These are phyloP conservation scores for Chaetomium olivaceum DNA, from an alignment of 2,329 filamentous ascomycete genomes.

Conservation along the genomic window DNA sequence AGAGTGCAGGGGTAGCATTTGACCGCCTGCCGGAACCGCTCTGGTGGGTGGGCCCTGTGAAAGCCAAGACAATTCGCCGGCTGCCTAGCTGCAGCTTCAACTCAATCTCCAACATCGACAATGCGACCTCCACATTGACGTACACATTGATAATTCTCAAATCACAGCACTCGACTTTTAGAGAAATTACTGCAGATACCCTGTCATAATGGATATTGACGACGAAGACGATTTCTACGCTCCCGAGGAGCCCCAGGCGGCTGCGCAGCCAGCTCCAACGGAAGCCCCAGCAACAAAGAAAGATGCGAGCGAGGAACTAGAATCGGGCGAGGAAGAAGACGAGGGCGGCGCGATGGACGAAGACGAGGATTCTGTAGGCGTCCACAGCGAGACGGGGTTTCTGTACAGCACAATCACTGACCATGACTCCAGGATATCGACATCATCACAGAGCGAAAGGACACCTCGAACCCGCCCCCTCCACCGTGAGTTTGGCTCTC, in stretches of 20 bases:
- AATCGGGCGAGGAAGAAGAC: slow-evolving; percentile 66
- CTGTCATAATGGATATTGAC: slow-evolving; percentile 61
- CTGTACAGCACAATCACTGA: not conserved
- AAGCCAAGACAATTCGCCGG: slow-evolving; percentile 11
- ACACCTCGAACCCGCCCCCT: slow-evolving; percentile 60
- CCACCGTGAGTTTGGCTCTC: slow-evolving; percentile 54
- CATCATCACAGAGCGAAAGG: slow-evolving; percentile 67
- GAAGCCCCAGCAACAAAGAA: slow-evolving; percentile 36
- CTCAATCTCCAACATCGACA: not conserved
- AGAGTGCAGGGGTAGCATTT: slow-evolving; percentile 24
- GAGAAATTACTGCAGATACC: not conserved
- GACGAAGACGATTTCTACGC: slow-evolving; percentile 69
- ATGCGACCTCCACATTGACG: not conserved
- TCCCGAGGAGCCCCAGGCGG: slow-evolving; percentile 54
- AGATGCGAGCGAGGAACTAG: slow-evolving; percentile 54
- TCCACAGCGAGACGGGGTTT: not conserved
- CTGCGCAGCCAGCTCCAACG: slow-evolving; percentile 35
- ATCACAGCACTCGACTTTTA: not conserved
- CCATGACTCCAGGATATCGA: slow-evolving; percentile 57
- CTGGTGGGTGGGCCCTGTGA: not conserved
- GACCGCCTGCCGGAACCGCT: slow-evolving; percentile 30
- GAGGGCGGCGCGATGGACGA: slow-evolving; percentile 62
- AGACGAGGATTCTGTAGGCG: slow-evolving; percentile 55
- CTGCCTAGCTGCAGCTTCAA: not conserved
- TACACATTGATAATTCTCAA: not conserved